Base-by-base conservation (phyloP, 176 grass and related monocot species). In the Thalia dealbata region DNA sequence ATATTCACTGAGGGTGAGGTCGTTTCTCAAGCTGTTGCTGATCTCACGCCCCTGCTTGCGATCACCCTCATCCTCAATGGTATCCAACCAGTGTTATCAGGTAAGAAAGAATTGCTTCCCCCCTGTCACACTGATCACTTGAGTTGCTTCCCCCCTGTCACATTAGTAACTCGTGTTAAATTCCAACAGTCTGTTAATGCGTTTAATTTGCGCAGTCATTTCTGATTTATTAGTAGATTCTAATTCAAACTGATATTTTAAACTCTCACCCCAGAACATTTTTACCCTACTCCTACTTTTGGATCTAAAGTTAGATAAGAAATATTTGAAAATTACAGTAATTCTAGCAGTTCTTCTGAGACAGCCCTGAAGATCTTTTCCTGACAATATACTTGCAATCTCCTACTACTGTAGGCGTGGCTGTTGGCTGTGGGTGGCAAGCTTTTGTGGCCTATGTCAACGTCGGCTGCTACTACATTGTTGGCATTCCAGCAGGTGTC, bases 381-480 rank as follows among this genome's bases (percentile, higher is more conserved):
- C 32, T 4, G 32, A 2, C 32, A 38, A 35, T 21, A 10, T 15
- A 67, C 4, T 11, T 43, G 2, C 8, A 14, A 70, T 46, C 2
- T 26, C 12, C 43, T 38, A 70, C 10, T 1, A 46, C 15, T 70
- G 50, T 65, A 91, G 92, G 92, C 74, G 92, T 96, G 29, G 92
- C 92, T 35, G 92, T 96, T 78, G 92, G 92, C 16, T 96, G 92
- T 83, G 92, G 92, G 52, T 96, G 92, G 88, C 92, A 96, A 84
- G 70, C 87, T 28, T 91, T 96, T 50, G 92, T 96, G 61, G 92
- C 92, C 32, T 96, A 96, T 18, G 92, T 96, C 23, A 96, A 96
- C 76, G 82, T 96, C 7, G 86, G 88, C 16, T 96, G 88, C 54
- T 96, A 96, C 66, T 96, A 96, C 56, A 71, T 96, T 7, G 74